phyloP scores from a whole-genome alignment of 306 rosid genomes.

The Lablab purpureus region DNA sequence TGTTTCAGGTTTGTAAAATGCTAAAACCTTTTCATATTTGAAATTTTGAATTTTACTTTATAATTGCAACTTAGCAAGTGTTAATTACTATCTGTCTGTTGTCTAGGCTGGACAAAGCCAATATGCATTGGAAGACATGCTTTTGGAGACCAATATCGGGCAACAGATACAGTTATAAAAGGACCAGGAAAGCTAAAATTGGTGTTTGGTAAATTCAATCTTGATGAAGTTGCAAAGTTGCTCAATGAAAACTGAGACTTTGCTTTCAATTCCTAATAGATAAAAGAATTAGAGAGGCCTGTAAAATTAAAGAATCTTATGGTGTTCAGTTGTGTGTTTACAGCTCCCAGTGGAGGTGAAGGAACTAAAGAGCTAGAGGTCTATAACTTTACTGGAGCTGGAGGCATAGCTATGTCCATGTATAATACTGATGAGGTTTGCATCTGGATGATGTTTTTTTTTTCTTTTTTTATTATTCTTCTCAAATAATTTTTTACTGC shows the following conservation, averaged over 20 bases:
- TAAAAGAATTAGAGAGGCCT: constrained; percentile 5
- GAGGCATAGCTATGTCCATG: constrained; percentile 93
- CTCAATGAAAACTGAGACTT: neutral
- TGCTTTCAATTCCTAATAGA: constrained; percentile 22
- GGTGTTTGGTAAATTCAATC: constrained; percentile 77
- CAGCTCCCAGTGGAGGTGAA: constrained; percentile 76
- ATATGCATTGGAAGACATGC: constrained; percentile 99
- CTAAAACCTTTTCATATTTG: constrained; percentile 28
- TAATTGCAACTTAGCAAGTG: constrained; percentile 31
- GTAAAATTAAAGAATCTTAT: constrained; percentile 40
- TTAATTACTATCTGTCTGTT: constrained; percentile 27
- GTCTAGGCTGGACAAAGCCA: constrained; percentile 91
- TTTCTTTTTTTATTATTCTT: constrained; percentile 27
- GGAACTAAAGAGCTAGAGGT: constrained; percentile 83
- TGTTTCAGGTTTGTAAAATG: constrained; percentile 73
- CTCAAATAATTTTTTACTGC: constrained; percentile 21
- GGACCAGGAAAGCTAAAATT: constrained; percentile 91
- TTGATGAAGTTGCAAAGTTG: constrained; percentile 30
- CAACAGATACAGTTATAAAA: constrained; percentile 84
- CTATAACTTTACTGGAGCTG: constrained; percentile 83
- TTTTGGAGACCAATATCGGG: constrained; percentile 94
- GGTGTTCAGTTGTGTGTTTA: constrained; percentile 16
- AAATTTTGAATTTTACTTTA: constrained; percentile 25
- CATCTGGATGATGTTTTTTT: constrained; percentile 10
- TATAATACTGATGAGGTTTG: constrained; percentile 95